These are phyloP conservation scores for Epithele typhae DNA, from an alignment of 768 basidiomycete species.

Conservation along the genomic window DNA sequence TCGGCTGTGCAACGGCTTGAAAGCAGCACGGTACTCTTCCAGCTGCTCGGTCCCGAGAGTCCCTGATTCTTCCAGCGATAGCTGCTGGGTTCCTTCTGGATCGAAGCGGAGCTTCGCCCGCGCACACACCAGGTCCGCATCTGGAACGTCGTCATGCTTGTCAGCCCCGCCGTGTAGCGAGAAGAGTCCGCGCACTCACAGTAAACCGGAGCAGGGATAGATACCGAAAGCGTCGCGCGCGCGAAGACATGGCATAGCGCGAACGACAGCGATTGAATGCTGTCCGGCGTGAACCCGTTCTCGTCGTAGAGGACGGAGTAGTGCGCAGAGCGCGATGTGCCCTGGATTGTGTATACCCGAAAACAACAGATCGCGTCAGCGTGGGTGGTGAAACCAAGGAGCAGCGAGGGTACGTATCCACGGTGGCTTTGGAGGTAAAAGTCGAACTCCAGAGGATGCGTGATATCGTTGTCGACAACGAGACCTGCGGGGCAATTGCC, in stretches of 20 bases:
- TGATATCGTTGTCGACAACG: constrained; percentile 67
- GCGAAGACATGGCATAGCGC: constrained; percentile 81
- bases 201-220: constrained; percentile 79
- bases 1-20: constrained; percentile 51
- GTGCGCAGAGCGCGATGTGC: constrained; percentile 67
- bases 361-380: constrained; percentile 11
- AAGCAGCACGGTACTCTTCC: constrained; percentile 42
- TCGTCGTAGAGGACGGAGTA: constrained; percentile 50
- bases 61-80: constrained; percentile 59
- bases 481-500: constrained; percentile 78
- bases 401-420: constrained; percentile 32
- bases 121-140: constrained; percentile 73
- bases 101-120: constrained; percentile 80
- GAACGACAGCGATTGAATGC: constrained; percentile 66
- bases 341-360: constrained; percentile 40
- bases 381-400: not conserved
- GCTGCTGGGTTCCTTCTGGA: constrained; percentile 46
- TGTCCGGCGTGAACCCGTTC: constrained; percentile 64
- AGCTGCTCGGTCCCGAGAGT: constrained; percentile 41
- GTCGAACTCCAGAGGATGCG: constrained; percentile 70
- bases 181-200: constrained; percentile 40
- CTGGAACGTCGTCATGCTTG: constrained; percentile 29
- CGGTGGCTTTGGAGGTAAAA: constrained; percentile 77
- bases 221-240: constrained; percentile 74
- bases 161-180: not conserved